A percentile compares a stretch with the other conserved stretches of the same genome.
These are phyloP conservation scores for Prosopis cineraria DNA, from an alignment of 306 rosid genomes.

Conservation along the genomic window DNA sequence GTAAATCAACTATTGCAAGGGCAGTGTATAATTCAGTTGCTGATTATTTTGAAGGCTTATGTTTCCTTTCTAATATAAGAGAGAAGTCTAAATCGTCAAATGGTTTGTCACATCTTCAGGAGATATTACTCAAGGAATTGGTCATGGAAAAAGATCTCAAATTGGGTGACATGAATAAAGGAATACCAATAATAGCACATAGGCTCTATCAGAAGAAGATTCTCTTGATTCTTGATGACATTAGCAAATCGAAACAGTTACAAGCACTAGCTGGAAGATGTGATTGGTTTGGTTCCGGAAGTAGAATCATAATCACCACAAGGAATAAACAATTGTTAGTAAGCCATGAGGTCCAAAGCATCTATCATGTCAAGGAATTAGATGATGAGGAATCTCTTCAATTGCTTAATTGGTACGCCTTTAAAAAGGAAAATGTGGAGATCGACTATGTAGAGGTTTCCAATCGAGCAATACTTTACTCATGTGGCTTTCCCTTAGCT, in stretches of 20 bases:
- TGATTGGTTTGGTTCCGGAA: slow-evolving; percentile 38
- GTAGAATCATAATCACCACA: background rate
- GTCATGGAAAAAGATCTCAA: background rate
- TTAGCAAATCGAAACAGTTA: background rate
- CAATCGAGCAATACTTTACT: slow-evolving; percentile 26
- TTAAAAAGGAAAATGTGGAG: no score
- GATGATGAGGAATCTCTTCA: no score
- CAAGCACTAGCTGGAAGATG: slow-evolving; percentile 6
- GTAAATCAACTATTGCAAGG: no score
- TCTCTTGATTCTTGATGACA: slow-evolving; percentile 36
- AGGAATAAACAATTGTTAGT: background rate
- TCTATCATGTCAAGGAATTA: no score
- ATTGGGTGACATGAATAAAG: background rate
- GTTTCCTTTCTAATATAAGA: background rate
- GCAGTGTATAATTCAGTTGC: no score
- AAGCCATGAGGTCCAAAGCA: background rate
- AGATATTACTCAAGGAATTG: background rate
- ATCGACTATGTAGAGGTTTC: background rate
- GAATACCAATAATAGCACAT: background rate
- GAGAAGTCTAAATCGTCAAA: background rate
- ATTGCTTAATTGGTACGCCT: no score
- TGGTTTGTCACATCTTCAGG: slow-evolving; percentile 5
- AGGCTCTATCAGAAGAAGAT: background rate
- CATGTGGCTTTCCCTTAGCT: slow-evolving; percentile 40
- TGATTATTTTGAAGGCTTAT: no score